Evolutionary conservation across 129 eudicot species (phyloP).

Genomic region (Escallonia rubra): DNA sequence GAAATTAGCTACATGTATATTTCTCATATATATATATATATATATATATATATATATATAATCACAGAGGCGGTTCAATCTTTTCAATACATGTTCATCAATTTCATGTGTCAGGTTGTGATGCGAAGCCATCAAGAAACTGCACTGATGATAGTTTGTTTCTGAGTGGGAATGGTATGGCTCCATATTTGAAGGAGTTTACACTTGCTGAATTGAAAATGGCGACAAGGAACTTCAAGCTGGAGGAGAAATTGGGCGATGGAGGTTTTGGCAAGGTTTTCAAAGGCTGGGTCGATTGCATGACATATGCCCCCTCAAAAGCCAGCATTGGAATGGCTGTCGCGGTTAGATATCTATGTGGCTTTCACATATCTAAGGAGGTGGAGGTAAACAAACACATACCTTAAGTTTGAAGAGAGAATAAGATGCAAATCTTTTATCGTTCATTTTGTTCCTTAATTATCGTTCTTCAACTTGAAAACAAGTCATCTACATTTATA

Average conservation of each 20-base stretch:
- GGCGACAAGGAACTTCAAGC: conserved; percentile 17
- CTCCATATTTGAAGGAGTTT: background rate
- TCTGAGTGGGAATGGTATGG: background rate
- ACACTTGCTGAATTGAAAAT: background rate
- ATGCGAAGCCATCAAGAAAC: no score
- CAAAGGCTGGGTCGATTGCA: conserved; percentile 26
- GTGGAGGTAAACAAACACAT: background rate
- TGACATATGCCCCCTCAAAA: conserved; percentile 3
- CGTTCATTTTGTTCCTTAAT: no score
- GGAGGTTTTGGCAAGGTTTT: conserved; percentile 15
- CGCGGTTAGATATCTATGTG: conserved; percentile 1
- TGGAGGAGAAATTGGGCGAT: conserved; percentile 7
- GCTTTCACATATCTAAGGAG: background rate
- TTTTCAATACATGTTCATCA: no score
- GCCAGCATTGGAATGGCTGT: conserved; percentile 6
- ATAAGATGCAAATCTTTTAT: no score
- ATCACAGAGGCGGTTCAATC: no score
- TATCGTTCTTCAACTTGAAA: no score
- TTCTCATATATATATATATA: no score
- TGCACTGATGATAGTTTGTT: background rate
- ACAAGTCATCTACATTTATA: no score
- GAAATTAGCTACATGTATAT: no score
- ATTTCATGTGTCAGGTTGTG: no score
- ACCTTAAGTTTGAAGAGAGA: no score
- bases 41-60: no score